Conservation (phyloP, 192 early-diverging fungal genomes). For the Dispira simplex region DNA sequence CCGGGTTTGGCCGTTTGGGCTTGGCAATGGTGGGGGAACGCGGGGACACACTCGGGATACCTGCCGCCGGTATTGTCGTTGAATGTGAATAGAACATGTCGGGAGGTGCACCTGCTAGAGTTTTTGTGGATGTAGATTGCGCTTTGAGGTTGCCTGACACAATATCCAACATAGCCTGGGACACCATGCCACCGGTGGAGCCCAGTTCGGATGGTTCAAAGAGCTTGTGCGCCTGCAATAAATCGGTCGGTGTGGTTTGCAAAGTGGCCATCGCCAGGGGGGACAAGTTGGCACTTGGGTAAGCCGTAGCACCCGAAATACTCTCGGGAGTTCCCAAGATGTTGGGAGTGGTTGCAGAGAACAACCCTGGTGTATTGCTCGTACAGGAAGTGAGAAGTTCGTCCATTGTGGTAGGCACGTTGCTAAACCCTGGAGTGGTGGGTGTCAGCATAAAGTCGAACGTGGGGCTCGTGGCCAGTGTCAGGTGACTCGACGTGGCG, state of each 20-base stretch:
- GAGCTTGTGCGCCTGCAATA: not conserved
- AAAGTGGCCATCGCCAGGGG: not conserved
- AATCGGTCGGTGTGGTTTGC: not conserved
- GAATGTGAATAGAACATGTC: not conserved
- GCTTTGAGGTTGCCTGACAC: not conserved
- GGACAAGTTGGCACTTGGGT: not conserved
- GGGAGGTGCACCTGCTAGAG: not conserved
- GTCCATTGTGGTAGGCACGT: not conserved
- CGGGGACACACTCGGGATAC: not conserved
- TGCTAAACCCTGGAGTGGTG: constrained; percentile 5
- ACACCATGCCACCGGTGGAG: not conserved
- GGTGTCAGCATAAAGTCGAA: constrained; percentile 10
- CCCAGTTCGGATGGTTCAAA: no score
- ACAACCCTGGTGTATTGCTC: not conserved
- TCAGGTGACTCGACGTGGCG: not conserved
- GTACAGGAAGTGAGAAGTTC: not conserved
- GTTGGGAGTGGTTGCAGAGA: not conserved
- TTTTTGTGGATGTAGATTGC: not conserved
- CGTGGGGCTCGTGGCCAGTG: not conserved
- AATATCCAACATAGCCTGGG: not conserved
- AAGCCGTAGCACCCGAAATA: not conserved
- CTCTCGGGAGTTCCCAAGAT: not conserved
- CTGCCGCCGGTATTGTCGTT: not conserved
- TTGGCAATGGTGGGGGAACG: not conserved
- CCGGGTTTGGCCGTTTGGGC: not conserved